These are phyloP conservation scores for Penicillium digitatum DNA, from an alignment of 2,329 filamentous ascomycete species.

Conservation along the genomic window DNA sequence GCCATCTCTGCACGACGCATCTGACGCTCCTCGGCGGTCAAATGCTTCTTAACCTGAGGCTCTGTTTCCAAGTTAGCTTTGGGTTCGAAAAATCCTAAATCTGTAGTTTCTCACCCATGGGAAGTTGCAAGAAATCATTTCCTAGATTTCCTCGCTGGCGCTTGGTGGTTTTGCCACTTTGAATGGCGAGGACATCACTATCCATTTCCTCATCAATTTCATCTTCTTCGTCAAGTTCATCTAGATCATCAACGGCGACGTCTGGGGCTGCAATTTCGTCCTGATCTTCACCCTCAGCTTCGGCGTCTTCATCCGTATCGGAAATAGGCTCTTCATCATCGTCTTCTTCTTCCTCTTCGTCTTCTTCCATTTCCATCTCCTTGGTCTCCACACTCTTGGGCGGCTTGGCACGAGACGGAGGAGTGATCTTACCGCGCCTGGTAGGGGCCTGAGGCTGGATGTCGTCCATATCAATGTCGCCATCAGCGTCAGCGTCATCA, in stretches of 20 bases:
- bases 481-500: slow-evolving; percentile 35
- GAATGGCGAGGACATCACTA: slow-evolving; percentile 45
- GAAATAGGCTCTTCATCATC: slow-evolving; percentile 51
- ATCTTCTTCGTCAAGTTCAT: slow-evolving; percentile 41
- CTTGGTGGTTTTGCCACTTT: slow-evolving; percentile 64
- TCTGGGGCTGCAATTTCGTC: slow-evolving; percentile 45
- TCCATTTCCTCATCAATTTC: slow-evolving; percentile 45
- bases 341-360: slow-evolving; percentile 38
- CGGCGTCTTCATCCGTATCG: slow-evolving; percentile 46
- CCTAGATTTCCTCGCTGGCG: slow-evolving; percentile 61
- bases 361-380: slow-evolving; percentile 43
- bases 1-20: slow-evolving; percentile 73
- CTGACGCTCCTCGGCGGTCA: slow-evolving; percentile 68
- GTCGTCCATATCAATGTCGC: slow-evolving; percentile 47
- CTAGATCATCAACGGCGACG: slow-evolving; percentile 37
- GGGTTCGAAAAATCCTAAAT: background rate
- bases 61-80: slow-evolving; percentile 41
- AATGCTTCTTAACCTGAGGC: slow-evolving; percentile 67
- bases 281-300: slow-evolving; percentile 48
- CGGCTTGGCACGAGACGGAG: slow-evolving; percentile 34
- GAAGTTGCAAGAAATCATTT: slow-evolving; percentile 51
- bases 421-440: slow-evolving; percentile 38
- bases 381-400: slow-evolving; percentile 47
- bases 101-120: slow-evolving; percentile 48
- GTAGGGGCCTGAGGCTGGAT: slow-evolving; percentile 38